Evolutionary conservation across 2,329 filamentous ascomycete genomes (phyloP).

Genomic region (Arthrinium puccinioides): DNA sequence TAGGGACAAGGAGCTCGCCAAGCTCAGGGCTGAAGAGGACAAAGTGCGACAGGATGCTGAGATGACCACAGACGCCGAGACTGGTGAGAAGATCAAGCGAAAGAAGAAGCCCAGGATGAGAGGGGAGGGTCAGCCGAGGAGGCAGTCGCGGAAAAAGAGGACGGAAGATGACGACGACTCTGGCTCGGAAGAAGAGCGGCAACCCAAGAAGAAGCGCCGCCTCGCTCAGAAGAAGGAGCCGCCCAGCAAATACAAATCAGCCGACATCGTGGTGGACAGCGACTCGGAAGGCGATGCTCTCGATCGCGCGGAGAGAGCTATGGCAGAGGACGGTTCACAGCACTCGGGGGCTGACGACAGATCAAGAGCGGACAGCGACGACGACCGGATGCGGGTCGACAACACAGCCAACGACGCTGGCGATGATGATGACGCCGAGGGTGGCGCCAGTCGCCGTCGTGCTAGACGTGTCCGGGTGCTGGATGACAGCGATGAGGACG

Average conservation of each 20-base stretch:
- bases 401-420: conserved; percentile 32
- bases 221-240: conserved; percentile 42
- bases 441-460: conserved; percentile 31
- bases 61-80: conserved; percentile 73
- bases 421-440: conserved; percentile 46
- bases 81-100: conserved; percentile 71
- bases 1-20: conserved; percentile 64
- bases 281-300: conserved; percentile 45
- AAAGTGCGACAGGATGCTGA: conserved; percentile 64
- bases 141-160: conserved; percentile 48
- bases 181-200: conserved; percentile 40
- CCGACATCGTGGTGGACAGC: conserved; percentile 74
- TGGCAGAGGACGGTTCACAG: conserved; percentile 22
- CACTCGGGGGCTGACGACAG: conserved; percentile 7
- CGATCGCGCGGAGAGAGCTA: conserved; percentile 36
- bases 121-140: conserved; percentile 28
- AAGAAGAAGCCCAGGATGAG: conserved; percentile 55
- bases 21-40: conserved; percentile 65
- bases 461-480: conserved; percentile 43
- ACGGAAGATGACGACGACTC: conserved; percentile 44
- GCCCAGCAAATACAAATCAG: conserved; percentile 71
- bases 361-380: conserved; percentile 19
- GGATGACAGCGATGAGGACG: conserved; percentile 47
- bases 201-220: conserved; percentile 56
- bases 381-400: conserved; percentile 48